phyloP scores from a whole-genome alignment of 169 alveolate genomes.

The Cystoisospora suis region DNA sequence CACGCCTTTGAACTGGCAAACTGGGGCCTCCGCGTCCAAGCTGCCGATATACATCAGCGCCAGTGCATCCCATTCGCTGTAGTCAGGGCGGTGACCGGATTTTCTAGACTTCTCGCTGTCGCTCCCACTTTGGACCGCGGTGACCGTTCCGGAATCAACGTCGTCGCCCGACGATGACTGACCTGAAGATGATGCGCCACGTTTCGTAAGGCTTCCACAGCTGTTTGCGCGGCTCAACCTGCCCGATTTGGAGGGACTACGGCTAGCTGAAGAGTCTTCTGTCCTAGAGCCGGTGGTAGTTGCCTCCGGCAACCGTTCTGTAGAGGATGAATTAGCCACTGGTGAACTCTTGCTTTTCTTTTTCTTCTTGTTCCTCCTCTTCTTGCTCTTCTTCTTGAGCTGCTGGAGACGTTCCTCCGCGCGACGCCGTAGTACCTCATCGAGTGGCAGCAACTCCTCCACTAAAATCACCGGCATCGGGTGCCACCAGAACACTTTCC shows the following conservation, averaged over 20 bases:
- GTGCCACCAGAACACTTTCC: constrained; percentile 22
- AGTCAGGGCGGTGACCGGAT: neutral
- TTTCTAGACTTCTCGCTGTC: neutral
- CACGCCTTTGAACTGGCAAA: neutral
- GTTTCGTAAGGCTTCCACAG: neutral
- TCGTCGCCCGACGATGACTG: neutral
- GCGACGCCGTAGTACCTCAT: neutral
- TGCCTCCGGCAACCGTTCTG: neutral
- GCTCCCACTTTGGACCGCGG: no score
- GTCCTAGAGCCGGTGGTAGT: neutral
- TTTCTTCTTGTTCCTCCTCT: neutral
- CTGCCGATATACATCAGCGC: constrained; percentile 19
- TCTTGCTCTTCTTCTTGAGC: neutral
- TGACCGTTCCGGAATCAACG: neutral
- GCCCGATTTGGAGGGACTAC: neutral
- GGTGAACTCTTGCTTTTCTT: neutral
- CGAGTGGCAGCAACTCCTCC: neutral
- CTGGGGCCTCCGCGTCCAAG: constrained; percentile 10
- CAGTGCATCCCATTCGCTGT: constrained; percentile 25
- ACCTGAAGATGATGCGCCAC: neutral
- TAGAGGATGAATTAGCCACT: neutral
- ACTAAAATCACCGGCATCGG: constrained; percentile 1
- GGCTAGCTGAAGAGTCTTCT: neutral
- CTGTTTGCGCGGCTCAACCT: neutral
- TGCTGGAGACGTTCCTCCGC: neutral